A percentile compares a stretch with the other conserved stretches of the same genome.
These are phyloP conservation scores for Solanum pimpinellifolium DNA, from an alignment of 257 asterid genomes.

Conservation along the genomic window DNA sequence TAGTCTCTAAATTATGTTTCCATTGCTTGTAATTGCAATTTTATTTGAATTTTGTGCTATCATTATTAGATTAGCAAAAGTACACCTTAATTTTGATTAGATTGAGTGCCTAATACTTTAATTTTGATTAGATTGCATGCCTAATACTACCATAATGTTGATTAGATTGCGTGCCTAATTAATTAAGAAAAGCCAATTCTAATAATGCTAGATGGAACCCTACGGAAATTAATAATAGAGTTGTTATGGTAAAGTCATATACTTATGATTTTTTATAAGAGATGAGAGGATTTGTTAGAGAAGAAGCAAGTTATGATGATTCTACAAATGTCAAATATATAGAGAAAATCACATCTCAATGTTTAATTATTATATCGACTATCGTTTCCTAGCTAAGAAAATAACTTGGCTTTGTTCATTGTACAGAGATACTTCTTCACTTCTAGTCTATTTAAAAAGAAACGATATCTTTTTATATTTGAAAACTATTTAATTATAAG, in stretches of 20 bases:
- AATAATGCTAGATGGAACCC: background rate
- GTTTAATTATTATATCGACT: background rate
- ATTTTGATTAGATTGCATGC: background rate
- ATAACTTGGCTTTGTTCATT: background rate
- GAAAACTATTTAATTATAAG: background rate
- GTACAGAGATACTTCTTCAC: background rate
- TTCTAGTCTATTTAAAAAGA: background rate
- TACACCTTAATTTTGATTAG: background rate
- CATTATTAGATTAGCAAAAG: background rate
- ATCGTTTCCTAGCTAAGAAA: background rate
- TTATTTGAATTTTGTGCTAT: background rate
- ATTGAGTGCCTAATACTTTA: background rate
- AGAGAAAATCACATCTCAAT: background rate
- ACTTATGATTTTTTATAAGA: background rate
- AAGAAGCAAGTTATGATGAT: background rate
- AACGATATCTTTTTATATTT: background rate
- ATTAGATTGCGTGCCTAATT: background rate
- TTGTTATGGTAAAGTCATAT: background rate
- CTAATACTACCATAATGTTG: background rate
- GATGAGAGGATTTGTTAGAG: background rate
- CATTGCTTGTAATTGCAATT: background rate
- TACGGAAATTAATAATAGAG: background rate
- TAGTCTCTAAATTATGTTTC: background rate
- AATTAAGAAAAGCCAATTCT: background rate
- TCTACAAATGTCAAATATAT: background rate